Base-by-base conservation (phyloP, 345 rosid genomes). In the Euphorbia pulcherrima region DNA sequence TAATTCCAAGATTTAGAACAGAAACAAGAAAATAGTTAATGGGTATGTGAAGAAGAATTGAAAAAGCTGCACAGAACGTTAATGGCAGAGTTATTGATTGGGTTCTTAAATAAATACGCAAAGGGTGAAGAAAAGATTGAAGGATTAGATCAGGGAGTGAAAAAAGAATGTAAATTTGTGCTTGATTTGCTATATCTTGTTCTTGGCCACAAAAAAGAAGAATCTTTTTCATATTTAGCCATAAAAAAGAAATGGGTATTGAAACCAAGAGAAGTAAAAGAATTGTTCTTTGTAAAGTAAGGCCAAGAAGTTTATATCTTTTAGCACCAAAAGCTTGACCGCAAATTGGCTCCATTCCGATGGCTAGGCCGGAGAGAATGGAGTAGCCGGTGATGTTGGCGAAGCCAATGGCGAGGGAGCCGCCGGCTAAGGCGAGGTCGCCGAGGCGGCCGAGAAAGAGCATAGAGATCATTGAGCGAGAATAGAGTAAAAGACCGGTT, bases 331-430 rank as follows among this genome's bases (percentile, higher is more conserved):
- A 82, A 57, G 85, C 85, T 68, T 82, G 85, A 6, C 83, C 81
- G 7, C 85, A 82, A 23, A 82, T 79, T 29, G 85, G 81, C 24
- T 82, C 85, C 85, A 82, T 79, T 21, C 85, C 85, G 62, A 67
- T 69, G 21, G 97, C 86, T 26, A 92, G 87, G 68, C 97, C 97
- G 2, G 96, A 86, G 62, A 90, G 90, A 61, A 92, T 77, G 7
- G 96, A 5, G n/a, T n/a, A n/a, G n/a, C n/a, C n/a, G n/a, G n/a
- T n/a, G n/a, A n/a, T n/a, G n/a, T n/a, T n/a, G n/a, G 85, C 85
- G 20, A 82, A 79, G 0, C 81, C 85, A 4, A 82, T 60, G 0
- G 85, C 85, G 0, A 82, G 77, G 18, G 86, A 75, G 29, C 86
- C 83, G 17, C 83, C 86, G 9, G 86, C 83, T 1, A 82, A 62